Evolutionary conservation across 768 basidiomycete species (phyloP), one percentile per base, ranked within the genome.

Genomic region (Mycena galopus): DNA sequence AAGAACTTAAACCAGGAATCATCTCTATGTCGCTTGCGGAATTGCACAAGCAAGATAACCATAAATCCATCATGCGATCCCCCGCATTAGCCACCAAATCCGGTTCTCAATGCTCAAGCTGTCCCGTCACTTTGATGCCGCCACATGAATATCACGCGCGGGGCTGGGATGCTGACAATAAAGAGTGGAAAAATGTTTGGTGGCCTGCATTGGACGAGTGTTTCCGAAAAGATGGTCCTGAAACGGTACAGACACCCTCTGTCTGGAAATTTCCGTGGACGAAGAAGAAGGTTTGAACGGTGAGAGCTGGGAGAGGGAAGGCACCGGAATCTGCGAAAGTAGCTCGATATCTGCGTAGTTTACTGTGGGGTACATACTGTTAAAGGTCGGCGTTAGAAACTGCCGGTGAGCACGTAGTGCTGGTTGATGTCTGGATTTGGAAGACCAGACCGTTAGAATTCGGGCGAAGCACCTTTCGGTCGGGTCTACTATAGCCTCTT

Each of bases 71-170:
- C 2, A 16, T 12, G 4, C 12, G 17, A 4, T 65, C n/a, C 23
- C 33, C 25, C 27, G 14, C 53, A 3, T 65, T 55, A 12, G 7
- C 29, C 37, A n/a, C 51, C 19, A 57, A 30, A 33, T 23, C 27
- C 17, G 17, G 65, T 25, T 35, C 39, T 19, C 32, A 33, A 4
- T 0, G 53, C 47, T 50, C 47, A 2, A 9, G 11, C 17, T 17
- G 16, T 55, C 23, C 35, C 39, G 14, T 29, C 21, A 10, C 16
- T 10, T 16, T 8, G 4, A 57, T 65, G 3, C 53, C 65, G 23
- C 53, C 55, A 17, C 66, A 67, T 29, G 66, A 59, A 35, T 59
- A 47, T 50, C 57, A 44, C 3, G 65, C 65, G 16, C 65, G 65
- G 4, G 65, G 65, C 3, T 67, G 65, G 65, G 39, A 67, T 47